Evolutionary conservation across 768 basidiomycete genomes (phyloP).

Genomic region (Serendipita sp.): DNA sequence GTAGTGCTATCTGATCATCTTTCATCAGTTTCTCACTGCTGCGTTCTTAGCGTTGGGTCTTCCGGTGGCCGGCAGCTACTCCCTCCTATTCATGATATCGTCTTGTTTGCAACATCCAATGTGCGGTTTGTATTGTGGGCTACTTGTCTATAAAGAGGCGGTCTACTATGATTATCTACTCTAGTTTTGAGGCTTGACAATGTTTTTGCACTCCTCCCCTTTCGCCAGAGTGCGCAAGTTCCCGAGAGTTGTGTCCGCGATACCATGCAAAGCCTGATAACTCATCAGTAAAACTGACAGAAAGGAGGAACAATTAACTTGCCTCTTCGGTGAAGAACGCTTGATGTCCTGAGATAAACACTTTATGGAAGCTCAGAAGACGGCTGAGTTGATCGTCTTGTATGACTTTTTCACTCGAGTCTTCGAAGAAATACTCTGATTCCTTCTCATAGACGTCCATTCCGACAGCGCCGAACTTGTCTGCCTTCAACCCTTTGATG

Average conservation of each 20-base stretch:
- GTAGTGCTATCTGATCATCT: too few species aligned
- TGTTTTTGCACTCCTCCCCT: conserved; percentile 10
- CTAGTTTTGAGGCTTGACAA: conserved; percentile 9
- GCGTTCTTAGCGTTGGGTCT: too few species aligned
- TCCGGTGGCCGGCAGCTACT: fast-evolving
- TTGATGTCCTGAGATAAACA: conserved; percentile 13
- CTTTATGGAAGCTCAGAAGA: conserved; percentile 12
- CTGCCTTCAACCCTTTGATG: conserved; percentile 11
- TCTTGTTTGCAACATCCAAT: too few species aligned
- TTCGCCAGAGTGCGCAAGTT: conserved; percentile 8
- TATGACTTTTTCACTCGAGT: conserved; percentile 11
- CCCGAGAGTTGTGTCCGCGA: conserved; percentile 11
- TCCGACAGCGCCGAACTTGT: conserved; percentile 12
- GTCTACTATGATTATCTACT: too few species aligned
- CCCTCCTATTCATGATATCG: too few species aligned
- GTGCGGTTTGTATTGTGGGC: too few species aligned
- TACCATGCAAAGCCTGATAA: conserved; percentile 10
- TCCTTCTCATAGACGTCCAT: conserved; percentile 15
- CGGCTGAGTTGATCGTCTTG: conserved; percentile 13
- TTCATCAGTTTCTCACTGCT: too few species aligned
- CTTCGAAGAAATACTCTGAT: conserved; percentile 13
- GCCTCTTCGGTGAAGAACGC: conserved; percentile 13
- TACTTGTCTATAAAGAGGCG: too few species aligned
- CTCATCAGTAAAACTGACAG: not conserved
- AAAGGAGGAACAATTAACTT: not conserved